phyloP scores from a whole-genome alignment of 192 early-diverging fungal species.

The Geranomyces michiganensis region DNA sequence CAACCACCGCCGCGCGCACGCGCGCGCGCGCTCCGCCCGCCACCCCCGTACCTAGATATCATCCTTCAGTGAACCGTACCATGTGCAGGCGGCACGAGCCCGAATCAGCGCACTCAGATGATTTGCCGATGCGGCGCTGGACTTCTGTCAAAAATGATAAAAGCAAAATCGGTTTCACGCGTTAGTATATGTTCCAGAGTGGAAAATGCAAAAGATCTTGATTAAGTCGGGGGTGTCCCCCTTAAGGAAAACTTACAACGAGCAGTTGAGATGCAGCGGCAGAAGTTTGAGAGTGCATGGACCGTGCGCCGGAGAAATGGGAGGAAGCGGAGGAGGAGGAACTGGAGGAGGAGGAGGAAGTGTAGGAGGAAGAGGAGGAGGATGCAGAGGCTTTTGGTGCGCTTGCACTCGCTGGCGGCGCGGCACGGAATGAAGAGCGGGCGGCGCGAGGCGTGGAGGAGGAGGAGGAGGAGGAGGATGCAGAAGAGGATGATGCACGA shows the following conservation, averaged over 20 bases:
- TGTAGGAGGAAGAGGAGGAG: background rate
- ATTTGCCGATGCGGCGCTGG: background rate
- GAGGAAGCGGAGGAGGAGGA: slow-evolving; percentile 2
- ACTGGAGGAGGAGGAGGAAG: background rate
- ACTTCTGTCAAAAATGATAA: background rate
- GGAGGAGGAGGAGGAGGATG: too few relatives aligned
- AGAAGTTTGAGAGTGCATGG: background rate
- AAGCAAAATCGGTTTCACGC: too few relatives aligned
- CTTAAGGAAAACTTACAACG: background rate
- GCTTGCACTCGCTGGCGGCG: too few relatives aligned
- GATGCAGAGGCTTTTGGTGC: slow-evolving; percentile 3
- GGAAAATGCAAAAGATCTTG: too few relatives aligned
- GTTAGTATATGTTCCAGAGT: too few relatives aligned
- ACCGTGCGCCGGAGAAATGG: background rate
- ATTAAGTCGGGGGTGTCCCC: too few relatives aligned
- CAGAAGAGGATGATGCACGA: background rate
- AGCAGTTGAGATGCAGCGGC: background rate
- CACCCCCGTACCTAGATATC: slow-evolving; percentile 34
- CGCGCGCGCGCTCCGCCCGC: background rate
- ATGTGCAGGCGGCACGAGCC: slow-evolving; percentile 26
- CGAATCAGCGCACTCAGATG: slow-evolving; percentile 24
- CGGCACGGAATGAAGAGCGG: background rate
- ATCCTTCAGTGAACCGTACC: slow-evolving; percentile 37
- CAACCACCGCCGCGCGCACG: too few relatives aligned
- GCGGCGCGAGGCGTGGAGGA: slow-evolving; percentile 7